These are phyloP conservation scores for Mucor racemosus DNA, from an alignment of 371 early-diverging fungal species.

Conservation along the genomic window DNA sequence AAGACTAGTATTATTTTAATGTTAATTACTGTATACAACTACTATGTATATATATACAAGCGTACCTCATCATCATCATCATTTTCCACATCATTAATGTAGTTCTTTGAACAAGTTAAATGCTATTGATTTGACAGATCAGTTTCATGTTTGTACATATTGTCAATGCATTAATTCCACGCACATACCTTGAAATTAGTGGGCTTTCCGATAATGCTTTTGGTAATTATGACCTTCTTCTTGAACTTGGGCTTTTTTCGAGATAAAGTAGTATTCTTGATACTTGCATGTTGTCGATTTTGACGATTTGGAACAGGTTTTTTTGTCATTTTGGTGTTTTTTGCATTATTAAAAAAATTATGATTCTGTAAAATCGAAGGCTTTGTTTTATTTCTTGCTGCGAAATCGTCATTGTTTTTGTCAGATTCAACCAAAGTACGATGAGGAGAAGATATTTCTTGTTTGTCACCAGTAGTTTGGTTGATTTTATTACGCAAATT, in stretches of 20 bases:
- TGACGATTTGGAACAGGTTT: not conserved
- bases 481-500: constrained; percentile 2
- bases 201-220: constrained; percentile 30
- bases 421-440: constrained; percentile 4
- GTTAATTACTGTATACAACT: not conserved
- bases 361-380: constrained; percentile 1
- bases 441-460: not conserved
- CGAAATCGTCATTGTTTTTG: not conserved
- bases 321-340: not conserved
- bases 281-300: not conserved
- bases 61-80: not conserved
- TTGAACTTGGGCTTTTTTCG: constrained; percentile 6
- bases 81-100: not conserved
- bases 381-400: not conserved
- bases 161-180: not conserved
- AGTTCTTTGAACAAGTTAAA: constrained; percentile 3
- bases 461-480: not conserved
- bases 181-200: constrained; percentile 27
- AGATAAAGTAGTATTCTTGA: constrained; percentile 1
- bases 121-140: constrained; percentile 4
- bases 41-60: no score
- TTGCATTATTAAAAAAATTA: constrained; percentile 26
- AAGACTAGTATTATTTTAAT: not conserved
- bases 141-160: not conserved
- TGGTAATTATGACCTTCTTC: constrained; percentile 14